Conservation (phyloP, 2,329 filamentous ascomycete species). For the Pseudofabraea citricarpa region DNA sequence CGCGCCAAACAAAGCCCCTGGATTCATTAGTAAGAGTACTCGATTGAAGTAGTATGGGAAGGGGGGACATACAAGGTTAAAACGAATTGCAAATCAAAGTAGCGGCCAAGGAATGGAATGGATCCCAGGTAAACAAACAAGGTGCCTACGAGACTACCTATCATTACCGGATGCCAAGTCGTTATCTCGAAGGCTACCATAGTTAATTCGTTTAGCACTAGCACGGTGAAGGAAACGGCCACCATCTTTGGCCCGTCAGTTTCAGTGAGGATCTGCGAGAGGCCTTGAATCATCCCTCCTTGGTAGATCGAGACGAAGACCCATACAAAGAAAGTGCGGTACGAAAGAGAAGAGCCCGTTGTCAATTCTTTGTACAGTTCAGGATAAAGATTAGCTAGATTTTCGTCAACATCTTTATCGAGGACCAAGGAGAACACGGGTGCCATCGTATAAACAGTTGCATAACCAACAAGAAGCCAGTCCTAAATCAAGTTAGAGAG, state of each 20-base stretch:
- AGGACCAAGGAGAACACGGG: slow-evolving; percentile 92
- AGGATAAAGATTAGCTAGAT: slow-evolving; percentile 88
- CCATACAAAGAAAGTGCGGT: slow-evolving; percentile 96
- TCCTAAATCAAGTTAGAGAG: slow-evolving; percentile 45
- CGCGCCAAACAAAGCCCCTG: slow-evolving; percentile 85
- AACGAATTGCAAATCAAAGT: slow-evolving; percentile 82
- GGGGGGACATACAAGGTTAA: slow-evolving; percentile 54
- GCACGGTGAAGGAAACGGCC: slow-evolving; percentile 82
- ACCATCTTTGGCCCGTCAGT: slow-evolving; percentile 75
- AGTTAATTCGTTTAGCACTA: slow-evolving; percentile 89
- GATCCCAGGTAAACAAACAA: slow-evolving; percentile 74
- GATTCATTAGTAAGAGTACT: not conserved
- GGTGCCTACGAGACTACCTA: slow-evolving; percentile 77
- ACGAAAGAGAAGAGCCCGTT: slow-evolving; percentile 77
- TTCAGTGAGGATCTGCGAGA: slow-evolving; percentile 81
- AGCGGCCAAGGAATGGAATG: slow-evolving; percentile 81
- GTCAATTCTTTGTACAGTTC: slow-evolving; percentile 98
- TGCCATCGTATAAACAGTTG: slow-evolving; percentile 89
- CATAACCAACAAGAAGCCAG: slow-evolving; percentile 95
- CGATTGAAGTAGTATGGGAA: not conserved
- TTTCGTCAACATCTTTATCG: slow-evolving; percentile 92
- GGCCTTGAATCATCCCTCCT: slow-evolving; percentile 90
- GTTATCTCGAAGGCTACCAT: slow-evolving; percentile 98
- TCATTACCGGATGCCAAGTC: slow-evolving; percentile 95
- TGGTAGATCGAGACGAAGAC: slow-evolving; percentile 93